Evolutionary conservation across 768 basidiomycete genomes (phyloP).

Genomic region (Hygrocybe punicea): DNA sequence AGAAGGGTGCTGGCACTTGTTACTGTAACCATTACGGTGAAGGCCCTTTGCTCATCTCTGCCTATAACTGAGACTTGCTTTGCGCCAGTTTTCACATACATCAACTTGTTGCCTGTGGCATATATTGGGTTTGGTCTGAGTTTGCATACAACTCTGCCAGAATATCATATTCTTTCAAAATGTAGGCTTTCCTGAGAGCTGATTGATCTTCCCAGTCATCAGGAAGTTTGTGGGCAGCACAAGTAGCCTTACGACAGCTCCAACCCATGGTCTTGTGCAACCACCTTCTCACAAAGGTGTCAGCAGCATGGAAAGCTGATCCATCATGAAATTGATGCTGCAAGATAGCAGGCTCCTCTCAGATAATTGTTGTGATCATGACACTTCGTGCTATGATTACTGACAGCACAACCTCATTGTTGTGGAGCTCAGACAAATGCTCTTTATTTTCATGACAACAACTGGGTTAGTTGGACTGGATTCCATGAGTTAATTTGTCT

Average conservation of each 20-base stretch:
- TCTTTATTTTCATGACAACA: constrained; percentile 14
- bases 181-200: constrained; percentile 18
- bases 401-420: constrained; percentile 15
- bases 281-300: constrained; percentile 24
- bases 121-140: constrained; percentile 37
- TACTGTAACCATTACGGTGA: constrained; percentile 33
- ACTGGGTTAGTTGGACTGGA: constrained; percentile 2
- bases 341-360: constrained; percentile 10
- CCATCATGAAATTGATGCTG: constrained; percentile 10
- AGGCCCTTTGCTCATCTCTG: constrained; percentile 38
- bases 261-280: constrained; percentile 16
- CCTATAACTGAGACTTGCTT: constrained; percentile 28
- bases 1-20: constrained; percentile 25
- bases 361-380: constrained; percentile 18
- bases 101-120: constrained; percentile 27
- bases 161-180: constrained; percentile 32
- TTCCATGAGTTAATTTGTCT: not conserved
- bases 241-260: constrained; percentile 16
- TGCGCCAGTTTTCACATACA: constrained; percentile 17
- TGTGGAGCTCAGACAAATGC: constrained; percentile 14
- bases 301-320: constrained; percentile 19
- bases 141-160: constrained; percentile 30
- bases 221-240: constrained; percentile 24
- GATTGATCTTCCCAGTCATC: constrained; percentile 20
- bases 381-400: constrained; percentile 21